Conservation (phyloP, 352 stramenopile genomes). For the Pythium folliculosum region DNA sequence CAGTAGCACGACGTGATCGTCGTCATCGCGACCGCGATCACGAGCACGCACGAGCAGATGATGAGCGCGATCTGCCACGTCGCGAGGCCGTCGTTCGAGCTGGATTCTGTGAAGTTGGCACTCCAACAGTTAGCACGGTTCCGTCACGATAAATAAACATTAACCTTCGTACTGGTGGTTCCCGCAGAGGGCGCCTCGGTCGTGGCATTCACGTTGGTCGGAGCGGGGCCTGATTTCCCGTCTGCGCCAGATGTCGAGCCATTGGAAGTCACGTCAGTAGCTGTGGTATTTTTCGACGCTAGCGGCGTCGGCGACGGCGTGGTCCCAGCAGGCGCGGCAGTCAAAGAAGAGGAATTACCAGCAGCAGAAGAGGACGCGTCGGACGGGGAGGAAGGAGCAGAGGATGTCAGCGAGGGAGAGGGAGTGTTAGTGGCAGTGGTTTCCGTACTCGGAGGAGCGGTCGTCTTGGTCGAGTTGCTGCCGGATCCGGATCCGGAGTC, state of each 20-base stretch:
- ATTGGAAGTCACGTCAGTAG: slow-evolving; percentile 9
- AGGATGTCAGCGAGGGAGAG: slow-evolving; percentile 20
- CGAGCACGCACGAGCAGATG: not conserved
- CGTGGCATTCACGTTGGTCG: not conserved
- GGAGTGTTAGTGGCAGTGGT: slow-evolving; percentile 9
- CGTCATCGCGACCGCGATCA: slow-evolving; percentile 8
- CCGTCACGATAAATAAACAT: not conserved
- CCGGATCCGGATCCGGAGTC: not conserved
- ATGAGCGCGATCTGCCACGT: slow-evolving; percentile 33
- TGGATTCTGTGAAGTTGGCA: not conserved
- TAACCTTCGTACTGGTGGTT: slow-evolving; percentile 7
- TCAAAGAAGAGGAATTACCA: slow-evolving; percentile 23
- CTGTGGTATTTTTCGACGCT: not conserved
- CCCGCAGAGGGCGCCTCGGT: slow-evolving; percentile 2
- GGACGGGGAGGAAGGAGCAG: slow-evolving; percentile 20
- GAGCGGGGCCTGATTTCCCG: slow-evolving; percentile 16
- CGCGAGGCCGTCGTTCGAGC: slow-evolving; percentile 13
- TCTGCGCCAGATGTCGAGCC: slow-evolving; percentile 6
- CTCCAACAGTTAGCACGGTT: not conserved
- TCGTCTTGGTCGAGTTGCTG: not conserved
- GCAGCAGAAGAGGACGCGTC: slow-evolving; percentile 21
- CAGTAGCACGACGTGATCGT: slow-evolving; percentile 32
- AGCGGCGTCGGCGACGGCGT: slow-evolving; percentile 3
- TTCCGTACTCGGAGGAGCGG: slow-evolving; percentile 23
- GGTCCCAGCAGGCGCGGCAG: slow-evolving; percentile 5